phyloP scores from a whole-genome alignment of 2,329 filamentous ascomycete species.

The Rhytidhysteron rufulum region DNA sequence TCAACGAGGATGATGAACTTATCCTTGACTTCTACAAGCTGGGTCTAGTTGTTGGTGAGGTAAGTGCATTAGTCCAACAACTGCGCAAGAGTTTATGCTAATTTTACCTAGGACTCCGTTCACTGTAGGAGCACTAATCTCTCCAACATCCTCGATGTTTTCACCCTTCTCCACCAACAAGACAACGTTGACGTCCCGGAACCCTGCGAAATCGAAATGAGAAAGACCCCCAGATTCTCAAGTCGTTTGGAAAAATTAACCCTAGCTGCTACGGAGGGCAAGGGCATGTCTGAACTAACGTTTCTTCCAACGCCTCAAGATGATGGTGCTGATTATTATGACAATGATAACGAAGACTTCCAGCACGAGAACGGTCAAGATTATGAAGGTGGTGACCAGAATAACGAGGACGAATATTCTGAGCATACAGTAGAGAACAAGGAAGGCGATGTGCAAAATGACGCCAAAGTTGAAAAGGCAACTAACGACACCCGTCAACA shows the following conservation, averaged over 20 bases:
- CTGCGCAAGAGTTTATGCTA: constrained; percentile 17
- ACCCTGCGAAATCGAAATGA: constrained; percentile 57
- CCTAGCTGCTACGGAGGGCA: constrained; percentile 52
- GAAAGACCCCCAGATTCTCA: constrained; percentile 51
- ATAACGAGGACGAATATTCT: constrained; percentile 4
- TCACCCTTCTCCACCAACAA: constrained; percentile 56
- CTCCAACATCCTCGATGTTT: constrained; percentile 56
- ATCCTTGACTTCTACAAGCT: constrained; percentile 53
- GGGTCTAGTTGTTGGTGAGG: constrained; percentile 56
- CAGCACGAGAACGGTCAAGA: constrained; percentile 8
- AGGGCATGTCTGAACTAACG: constrained; percentile 51
- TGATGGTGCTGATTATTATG: not conserved
- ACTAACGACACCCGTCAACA: too few species aligned
- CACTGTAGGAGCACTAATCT: constrained; percentile 44
- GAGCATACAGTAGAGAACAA: not conserved
- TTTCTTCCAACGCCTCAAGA: constrained; percentile 9
- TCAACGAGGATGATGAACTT: constrained; percentile 56
- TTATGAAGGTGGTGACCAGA: constrained; percentile 16
- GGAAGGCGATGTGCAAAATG: constrained; percentile 5
- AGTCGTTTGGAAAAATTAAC: constrained; percentile 51
- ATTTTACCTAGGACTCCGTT: constrained; percentile 44
- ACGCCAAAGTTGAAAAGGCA: constrained; percentile 1
- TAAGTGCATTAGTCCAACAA: constrained; percentile 32
- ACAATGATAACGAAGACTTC: not conserved
- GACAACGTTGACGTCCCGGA: constrained; percentile 52